Evolutionary conservation across 768 basidiomycete genomes (phyloP), one percentile per base, ranked within the genome.

Genomic region (Dioszegia crocea): DNA sequence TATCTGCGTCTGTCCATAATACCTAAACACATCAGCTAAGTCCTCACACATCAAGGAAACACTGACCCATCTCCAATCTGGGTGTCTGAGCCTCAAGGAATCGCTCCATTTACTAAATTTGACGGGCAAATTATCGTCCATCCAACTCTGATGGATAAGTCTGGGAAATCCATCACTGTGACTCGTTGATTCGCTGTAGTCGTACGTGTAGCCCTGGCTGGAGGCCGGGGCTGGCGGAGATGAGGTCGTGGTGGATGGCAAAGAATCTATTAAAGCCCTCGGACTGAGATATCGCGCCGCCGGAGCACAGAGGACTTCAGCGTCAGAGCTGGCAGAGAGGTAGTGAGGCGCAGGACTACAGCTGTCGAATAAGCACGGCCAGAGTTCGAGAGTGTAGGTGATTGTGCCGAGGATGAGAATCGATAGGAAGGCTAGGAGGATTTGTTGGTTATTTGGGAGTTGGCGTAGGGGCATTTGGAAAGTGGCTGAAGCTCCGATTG

Each of bases 141-240:
- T 63, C 64, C 64, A 66, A 45, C 64, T 66, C 52, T 66, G 64
- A 46, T 66, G 64, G 2, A 66, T 62, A 17, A 66, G 17, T 43
- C 53, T 61, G 0, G 61, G 57, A 5, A 62, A 31, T 27, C 19
- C 30, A 4, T 5, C 49, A 21, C 36, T 23, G n/a, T n/a, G n/a
- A n/a, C n/a, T n/a, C n/a, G n/a, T n/a, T n/a, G n/a, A n/a, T n/a
- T n/a, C 29, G 17, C 16, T 31, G 27, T 16, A 16, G n/a, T 16
- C 14, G 9, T 27, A 5, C n/a, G 5, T 43, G n/a, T 43, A 5
- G 12, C 8, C 40, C 8, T 4, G 40, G 40, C n/a, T 21, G 24
- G 26, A 6, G 33, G 33, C 8, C 33, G 33, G 33, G 14, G 8
- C 33, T 33, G 33, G 6, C 33, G 33, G 14, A 33, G 33, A 33